Percentiles rank a stretch among this genome's conserved stretches.
phyloP scores from a whole-genome alignment of 2,329 filamentous ascomycete species.

The Trichoderma atrobrunneum region DNA sequence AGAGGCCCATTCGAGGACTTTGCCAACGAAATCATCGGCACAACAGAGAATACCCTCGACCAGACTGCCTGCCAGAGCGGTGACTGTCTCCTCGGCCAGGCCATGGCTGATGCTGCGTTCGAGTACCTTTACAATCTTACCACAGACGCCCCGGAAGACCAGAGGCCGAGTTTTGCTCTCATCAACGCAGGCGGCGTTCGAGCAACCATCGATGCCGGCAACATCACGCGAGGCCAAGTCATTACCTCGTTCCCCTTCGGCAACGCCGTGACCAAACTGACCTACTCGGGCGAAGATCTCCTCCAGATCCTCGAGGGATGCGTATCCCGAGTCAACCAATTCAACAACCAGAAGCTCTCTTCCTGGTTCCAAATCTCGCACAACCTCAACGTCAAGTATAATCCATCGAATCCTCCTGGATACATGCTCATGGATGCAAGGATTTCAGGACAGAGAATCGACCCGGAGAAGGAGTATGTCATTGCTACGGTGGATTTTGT shows the following conservation, averaged over 20 bases:
- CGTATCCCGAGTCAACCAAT: conserved; percentile 52
- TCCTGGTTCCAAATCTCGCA: conserved; percentile 61
- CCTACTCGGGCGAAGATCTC: conserved; percentile 50
- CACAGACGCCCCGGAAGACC: conserved; percentile 27
- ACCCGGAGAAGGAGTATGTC: conserved; percentile 47
- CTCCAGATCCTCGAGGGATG: conserved; percentile 59
- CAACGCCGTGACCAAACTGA: conserved; percentile 60
- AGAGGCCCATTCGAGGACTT: conserved; percentile 59
- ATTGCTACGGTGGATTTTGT: conserved; percentile 63
- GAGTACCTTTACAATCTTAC: conserved; percentile 54
- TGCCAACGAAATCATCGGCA: conserved; percentile 55
- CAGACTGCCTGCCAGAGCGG: conserved; percentile 55
- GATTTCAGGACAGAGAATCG: conserved; percentile 48
- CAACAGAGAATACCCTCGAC: conserved; percentile 53
- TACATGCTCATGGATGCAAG: conserved; percentile 52
- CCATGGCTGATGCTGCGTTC: conserved; percentile 59
- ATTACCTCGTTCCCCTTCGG: conserved; percentile 65
- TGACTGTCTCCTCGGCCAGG: conserved; percentile 58
- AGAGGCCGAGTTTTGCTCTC: conserved; percentile 52
- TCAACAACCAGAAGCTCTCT: conserved; percentile 51
- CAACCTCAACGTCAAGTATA: conserved; percentile 56
- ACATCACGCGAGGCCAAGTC: conserved; percentile 62
- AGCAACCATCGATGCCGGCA: conserved; percentile 58
- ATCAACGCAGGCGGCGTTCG: conserved; percentile 65
- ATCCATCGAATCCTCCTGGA: conserved; percentile 48